These are phyloP conservation scores for Oxalis stricta DNA, from an alignment of 441 rosid species.

Conservation along the genomic window DNA sequence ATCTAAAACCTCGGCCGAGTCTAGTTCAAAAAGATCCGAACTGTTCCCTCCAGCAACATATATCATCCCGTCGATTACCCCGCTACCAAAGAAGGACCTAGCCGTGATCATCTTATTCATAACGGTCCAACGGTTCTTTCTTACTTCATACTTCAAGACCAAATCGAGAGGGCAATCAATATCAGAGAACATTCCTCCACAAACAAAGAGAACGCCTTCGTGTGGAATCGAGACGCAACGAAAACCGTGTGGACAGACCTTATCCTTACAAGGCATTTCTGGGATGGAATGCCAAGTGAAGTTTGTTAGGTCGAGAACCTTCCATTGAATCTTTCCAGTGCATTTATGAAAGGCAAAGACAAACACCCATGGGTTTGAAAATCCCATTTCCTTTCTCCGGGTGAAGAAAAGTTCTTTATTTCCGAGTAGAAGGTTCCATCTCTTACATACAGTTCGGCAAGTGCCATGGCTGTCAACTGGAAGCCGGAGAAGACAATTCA, in stretches of 20 bases:
- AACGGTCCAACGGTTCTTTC: conserved; percentile 73
- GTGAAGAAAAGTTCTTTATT: conserved; percentile 61
- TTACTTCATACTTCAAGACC: conserved; percentile 72
- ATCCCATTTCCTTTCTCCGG: conserved; percentile 52
- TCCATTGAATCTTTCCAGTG: conserved; percentile 76
- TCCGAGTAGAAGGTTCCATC: conserved; percentile 62
- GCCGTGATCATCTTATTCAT: conserved; percentile 50
- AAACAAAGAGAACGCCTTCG: conserved; percentile 56
- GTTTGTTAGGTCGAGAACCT: conserved; percentile 57
- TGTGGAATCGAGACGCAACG: conserved; percentile 52
- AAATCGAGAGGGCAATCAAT: conserved; percentile 71
- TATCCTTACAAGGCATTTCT: conserved; percentile 74
- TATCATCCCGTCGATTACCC: conserved; percentile 56
- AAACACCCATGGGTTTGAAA: conserved; percentile 78
- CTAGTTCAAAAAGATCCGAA: conserved; percentile 53
- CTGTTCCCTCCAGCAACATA: conserved; percentile 87
- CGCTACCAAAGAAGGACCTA: conserved; percentile 72
- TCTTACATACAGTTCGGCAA: conserved; percentile 59
- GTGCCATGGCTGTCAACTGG: conserved; percentile 58
- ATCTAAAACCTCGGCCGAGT: conserved; percentile 64
- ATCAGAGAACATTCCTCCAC: conserved; percentile 81
- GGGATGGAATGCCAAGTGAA: conserved; percentile 82
- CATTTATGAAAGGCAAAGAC: conserved; percentile 65
- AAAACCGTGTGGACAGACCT: conserved; percentile 73
- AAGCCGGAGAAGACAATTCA: conserved; percentile 63